Evolutionary conservation across 2,329 filamentous ascomycete species (phyloP).

Genomic region (Tolypocladium ovalisporum): DNA sequence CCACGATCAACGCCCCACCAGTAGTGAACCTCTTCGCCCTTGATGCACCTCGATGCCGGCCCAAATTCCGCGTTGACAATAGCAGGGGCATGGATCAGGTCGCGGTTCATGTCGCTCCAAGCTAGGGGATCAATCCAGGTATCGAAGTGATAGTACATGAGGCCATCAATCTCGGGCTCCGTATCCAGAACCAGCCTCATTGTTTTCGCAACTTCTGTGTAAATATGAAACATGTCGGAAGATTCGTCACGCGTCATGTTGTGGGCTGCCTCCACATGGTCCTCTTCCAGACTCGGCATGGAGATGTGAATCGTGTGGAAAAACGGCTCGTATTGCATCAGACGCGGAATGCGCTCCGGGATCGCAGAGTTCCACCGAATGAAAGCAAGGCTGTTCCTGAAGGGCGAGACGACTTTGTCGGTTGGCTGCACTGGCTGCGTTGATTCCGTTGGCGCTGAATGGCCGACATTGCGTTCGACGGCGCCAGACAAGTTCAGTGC

Average conservation of each 20-base stretch:
- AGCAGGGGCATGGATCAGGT: not conserved
- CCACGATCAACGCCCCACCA: not conserved
- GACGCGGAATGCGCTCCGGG: not conserved
- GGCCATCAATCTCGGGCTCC: not conserved
- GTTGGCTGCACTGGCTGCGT: not conserved
- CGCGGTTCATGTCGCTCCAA: not conserved
- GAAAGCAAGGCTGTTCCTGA: not conserved
- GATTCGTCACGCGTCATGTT: not conserved
- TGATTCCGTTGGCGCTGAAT: not conserved
- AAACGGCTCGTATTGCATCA: not conserved
- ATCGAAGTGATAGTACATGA: not conserved
- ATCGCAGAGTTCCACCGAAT: not conserved
- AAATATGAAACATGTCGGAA: not conserved
- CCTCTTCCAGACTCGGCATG: not conserved
- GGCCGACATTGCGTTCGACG: not conserved
- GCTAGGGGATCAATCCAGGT: not conserved
- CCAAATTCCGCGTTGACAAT: not conserved
- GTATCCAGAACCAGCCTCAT: not conserved
- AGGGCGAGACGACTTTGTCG: not conserved
- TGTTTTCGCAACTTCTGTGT: not conserved
- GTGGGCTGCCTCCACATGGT: not conserved
- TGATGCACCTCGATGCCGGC: not conserved
- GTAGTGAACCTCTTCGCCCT: not conserved
- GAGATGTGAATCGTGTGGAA: not conserved
- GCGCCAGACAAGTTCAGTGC: not conserved